Evolutionary conservation across 164 flowering plant genomes (phyloP), one percentile per base, ranked within the genome.

Genomic region (Liriodendron chinense): DNA sequence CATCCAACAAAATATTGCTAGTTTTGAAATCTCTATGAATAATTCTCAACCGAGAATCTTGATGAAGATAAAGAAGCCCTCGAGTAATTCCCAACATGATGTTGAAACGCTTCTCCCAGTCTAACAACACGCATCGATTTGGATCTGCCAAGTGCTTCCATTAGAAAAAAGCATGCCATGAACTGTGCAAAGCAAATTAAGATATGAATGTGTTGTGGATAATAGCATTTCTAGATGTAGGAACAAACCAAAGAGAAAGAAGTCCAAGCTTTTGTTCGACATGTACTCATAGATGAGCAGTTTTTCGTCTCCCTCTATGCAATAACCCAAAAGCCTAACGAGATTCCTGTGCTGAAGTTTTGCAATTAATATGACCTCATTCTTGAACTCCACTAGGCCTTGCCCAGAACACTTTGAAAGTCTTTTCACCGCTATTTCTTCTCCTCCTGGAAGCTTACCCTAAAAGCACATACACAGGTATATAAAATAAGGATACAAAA

Each of bases 11-110:
- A 4, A 87, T 61, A 61, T 89, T 90, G 82, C 87, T 82, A 22
- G 87, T 78, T 75, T 88, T 89, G 3, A 88, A 85, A 81, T 89
- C 90, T 8, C 89, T 78, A 56, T 88, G 93, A 9, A 89, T 85
- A 12, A 89, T 83, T 53, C 69, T 74, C 14, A 86, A 26, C 47
- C 34, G 22, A 26, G 43, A 66, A 66, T 69, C 72, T 69, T 69
- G 24, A 47, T 69, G 57, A 47, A 69, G 72, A 69, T 69, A 69
- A 9, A 69, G 6, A 14, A 69, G 22, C 14, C 72, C 72, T 22
- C 56, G 21, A 18, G 53, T 1, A 7, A 69, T 22, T 26, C 72
- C 56, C 21, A 69, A 47, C 2, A 69, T 69, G 12, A 69, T 69
- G 24, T 69, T 26, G 56, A 43, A 47, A 25, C 57, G 72, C 57